Evolutionary conservation across 305 asterid species (phyloP).

Genomic region (Solanum chacoense): DNA sequence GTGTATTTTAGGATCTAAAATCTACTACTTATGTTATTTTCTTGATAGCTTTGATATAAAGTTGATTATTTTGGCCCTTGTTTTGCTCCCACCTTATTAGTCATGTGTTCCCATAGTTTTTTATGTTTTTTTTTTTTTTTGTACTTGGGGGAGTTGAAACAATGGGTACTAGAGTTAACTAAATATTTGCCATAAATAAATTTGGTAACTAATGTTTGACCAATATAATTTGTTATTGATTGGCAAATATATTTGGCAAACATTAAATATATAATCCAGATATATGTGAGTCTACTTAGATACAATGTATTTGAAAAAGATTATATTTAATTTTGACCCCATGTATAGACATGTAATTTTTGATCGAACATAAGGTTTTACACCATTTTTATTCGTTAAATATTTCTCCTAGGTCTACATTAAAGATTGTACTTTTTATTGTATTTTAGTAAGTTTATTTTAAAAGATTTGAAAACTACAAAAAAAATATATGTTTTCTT

Average conservation of each 20-base stretch:
- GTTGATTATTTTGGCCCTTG: neutral
- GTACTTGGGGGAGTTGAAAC: neutral
- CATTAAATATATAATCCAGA: too few relatives aligned
- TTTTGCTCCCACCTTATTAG: neutral
- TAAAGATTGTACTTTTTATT: too few relatives aligned
- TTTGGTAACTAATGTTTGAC: neutral
- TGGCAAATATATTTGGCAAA: neutral
- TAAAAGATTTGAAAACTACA: too few relatives aligned
- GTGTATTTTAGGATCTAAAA: neutral
- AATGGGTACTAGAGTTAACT: neutral
- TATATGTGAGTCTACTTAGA: too few relatives aligned
- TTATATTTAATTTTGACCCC: too few relatives aligned
- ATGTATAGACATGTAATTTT: too few relatives aligned
- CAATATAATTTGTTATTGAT: neutral
- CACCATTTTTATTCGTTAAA: too few relatives aligned
- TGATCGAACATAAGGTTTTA: too few relatives aligned
- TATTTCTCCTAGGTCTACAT: too few relatives aligned
- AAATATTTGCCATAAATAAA: neutral
- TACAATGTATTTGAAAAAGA: too few relatives aligned
- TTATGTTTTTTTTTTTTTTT: neutral
- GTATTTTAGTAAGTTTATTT: too few relatives aligned
- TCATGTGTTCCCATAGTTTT: neutral
- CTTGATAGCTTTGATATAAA: neutral
- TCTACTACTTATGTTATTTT: neutral
- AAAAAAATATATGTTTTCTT: too few relatives aligned